Evolutionary conservation across 441 rosid species (phyloP), one percentile per base, ranked within the genome.

Genomic region (Daphne laureola): DNA sequence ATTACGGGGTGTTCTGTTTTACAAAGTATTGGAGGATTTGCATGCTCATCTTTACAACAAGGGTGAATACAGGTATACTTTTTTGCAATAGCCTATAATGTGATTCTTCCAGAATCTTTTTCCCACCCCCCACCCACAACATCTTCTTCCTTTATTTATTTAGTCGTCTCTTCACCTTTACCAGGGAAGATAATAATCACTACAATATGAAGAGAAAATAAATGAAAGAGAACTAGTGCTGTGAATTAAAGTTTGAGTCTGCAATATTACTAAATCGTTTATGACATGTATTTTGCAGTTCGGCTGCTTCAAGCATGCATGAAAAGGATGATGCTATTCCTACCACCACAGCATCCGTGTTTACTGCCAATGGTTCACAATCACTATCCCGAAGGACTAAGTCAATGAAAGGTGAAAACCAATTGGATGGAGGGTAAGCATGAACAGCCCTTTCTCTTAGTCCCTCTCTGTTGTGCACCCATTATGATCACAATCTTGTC

Each of bases 41-140:
- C 98, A 90, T 75, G 78, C 80, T 6, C 99, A 94, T 78, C 86
- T 94, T 59, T 94, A 90, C 75, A 94, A 90, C 69, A 86, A 78
- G 78, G 99, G 99, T 66, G 92, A 87, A 73, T 86, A 79, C 79
- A 86, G 99, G 99, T 94, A 68, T 45, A 44, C 13, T n/a, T 15
- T 43, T 21, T 41, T 49, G 14, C 51, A 54, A 17, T 54, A 14
- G 35, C 48, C 54, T 46, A 31, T 31, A 31, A 31, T 31, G 38
- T 31, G 38, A 31, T 31, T 31, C 38, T 31, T 7, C 7, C 11
- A 0, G 38, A 31, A 31, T 31, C 11, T 31, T 31, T 2, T 5
- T 7, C 38, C 38, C 25, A 21, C 23, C 23, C 1, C 23, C 23
- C 23, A 1, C 23, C 23, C 23, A 1, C 1, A 1, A 18, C 23